Evolutionary conservation across 2,329 filamentous ascomycete genomes (phyloP), one percentile per base, ranked within the genome.

Genomic region (Raffaelea albimanens): DNA sequence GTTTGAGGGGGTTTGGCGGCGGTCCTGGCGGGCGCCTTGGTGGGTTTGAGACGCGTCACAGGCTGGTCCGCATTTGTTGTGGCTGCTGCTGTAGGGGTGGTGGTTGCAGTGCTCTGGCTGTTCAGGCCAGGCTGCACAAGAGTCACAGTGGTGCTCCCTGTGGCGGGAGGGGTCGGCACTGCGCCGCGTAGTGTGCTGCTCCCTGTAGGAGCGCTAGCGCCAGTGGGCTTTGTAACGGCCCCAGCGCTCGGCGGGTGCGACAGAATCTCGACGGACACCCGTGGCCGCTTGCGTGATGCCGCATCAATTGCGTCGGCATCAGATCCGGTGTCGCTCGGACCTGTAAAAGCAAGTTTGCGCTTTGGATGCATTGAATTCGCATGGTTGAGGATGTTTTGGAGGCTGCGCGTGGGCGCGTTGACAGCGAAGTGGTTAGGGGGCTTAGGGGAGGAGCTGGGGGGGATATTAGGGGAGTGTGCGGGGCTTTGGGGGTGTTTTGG

Each of bases 21-120:
- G 22, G 20, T 22, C 14, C 22, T 2, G 34, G 8, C 19, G 41
- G 13, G 13, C 7, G 7, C 7, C 13, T 29, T 29, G 4, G 34
- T 13, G 10, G 40, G 40, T 14, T 31, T 44, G 40, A 23, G 23
- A 29, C 22, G 8, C 5, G 40, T 5, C n/a, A n/a, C 40, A 25
- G 4, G 31, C 21, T 4, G 29, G 13, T 29, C 7, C 25, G 40
- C n/a, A n/a, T n/a, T n/a, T n/a, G 23, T 41, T 25, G 19, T 18
- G 39, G 39, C 33, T 40, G 43, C 45, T 20, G 40, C n/a, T 33
- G 25, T 5, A 21, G 40, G 14, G 38, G 45, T 29, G 40, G 45
- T 14, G 46, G 39, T 34, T 41, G 40, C 13, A 47, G 36, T 25
- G 21, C 79, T 75, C 56, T 79, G 75, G n/a, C n/a, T n/a, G n/a